Conservation (phyloP, 78 protist genomes). For the Dictyostelium firmibasis region DNA sequence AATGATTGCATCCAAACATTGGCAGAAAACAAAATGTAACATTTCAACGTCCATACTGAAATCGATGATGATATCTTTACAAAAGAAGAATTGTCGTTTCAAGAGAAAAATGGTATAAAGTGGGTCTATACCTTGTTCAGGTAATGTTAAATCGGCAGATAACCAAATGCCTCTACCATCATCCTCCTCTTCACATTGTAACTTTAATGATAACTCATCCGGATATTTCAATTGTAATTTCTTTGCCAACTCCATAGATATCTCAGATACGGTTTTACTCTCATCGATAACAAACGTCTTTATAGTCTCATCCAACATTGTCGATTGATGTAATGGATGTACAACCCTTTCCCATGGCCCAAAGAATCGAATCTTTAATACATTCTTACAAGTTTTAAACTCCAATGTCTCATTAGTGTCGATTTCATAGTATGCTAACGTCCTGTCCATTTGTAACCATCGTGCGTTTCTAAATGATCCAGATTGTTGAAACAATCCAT, state of each 20-base stretch:
- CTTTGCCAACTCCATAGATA: slow-evolving; percentile 50
- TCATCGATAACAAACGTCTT: slow-evolving; percentile 80
- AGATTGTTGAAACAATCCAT: slow-evolving; percentile 73
- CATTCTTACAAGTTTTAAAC: slow-evolving; percentile 36
- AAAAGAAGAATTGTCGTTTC: slow-evolving; percentile 57
- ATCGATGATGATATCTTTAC: slow-evolving; percentile 57
- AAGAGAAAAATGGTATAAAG: slow-evolving; percentile 53
- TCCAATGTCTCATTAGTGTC: slow-evolving; percentile 64
- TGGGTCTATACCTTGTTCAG: slow-evolving; percentile 75
- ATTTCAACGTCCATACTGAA: slow-evolving; percentile 62
- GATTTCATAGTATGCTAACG: slow-evolving; percentile 72
- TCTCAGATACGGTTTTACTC: slow-evolving; percentile 73
- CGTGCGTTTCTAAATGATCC: slow-evolving; percentile 53
- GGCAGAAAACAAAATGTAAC: slow-evolving; percentile 71
- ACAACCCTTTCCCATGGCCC: slow-evolving; percentile 84
- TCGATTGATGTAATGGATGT: slow-evolving; percentile 72
- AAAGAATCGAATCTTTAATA: slow-evolving; percentile 51
- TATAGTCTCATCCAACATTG: slow-evolving; percentile 70
- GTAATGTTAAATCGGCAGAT: slow-evolving; percentile 43
- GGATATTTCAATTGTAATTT: slow-evolving; percentile 70
- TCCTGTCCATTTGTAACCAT: slow-evolving; percentile 52
- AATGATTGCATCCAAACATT: slow-evolving; percentile 79
- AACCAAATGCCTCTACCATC: slow-evolving; percentile 66
- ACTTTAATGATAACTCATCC: slow-evolving; percentile 62
- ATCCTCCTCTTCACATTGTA: slow-evolving; percentile 17